Evolutionary conservation across 306 rosid genomes (phyloP), one percentile per base, ranked within the genome.

Genomic region (Quercus cerris): DNA sequence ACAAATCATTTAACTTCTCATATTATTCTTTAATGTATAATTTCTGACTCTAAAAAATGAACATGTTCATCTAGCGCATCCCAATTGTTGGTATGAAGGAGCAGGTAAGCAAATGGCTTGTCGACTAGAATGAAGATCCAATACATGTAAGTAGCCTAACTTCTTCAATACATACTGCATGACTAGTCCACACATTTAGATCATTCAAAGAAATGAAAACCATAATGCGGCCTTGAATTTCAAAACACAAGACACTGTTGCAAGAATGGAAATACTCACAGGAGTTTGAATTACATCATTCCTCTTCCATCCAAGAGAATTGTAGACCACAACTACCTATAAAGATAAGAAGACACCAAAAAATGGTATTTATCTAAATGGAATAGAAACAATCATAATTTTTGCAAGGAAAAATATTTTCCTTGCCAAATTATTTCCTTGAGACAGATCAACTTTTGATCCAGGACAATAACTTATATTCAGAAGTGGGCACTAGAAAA

Each of bases 301-400:
- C 78, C 91, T 85, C 71, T 74, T 83, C 91, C 89, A 88, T 85
- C 91, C 91, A 46, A 88, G 89, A 81, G 89, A 62, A 71, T 88
- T 88, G 87, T 88, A 88, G 77, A 70, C 79, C 74, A 88, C 56
- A 67, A 83, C 80, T 56, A 78, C 35, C 91, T 88, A 81, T 22
- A 81, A 33, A 30, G 52, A 83, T 13, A 22, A 80, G 57, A 74
- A 35, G 41, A 35, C 71, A 71, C 70, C 69, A 71, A 30, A 22
- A 84, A 52, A 80, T 71, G 52, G 70, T 55, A 46, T 19, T 56
- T 28, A 74, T 33, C 68, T 80, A 44, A 77, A 80, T 30, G 20
- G 63, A 78, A 58, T 56, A 70, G 23, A 41, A 69, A 62, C 77
- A 23, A 11, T 55, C 46, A 23, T 19, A 20, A 30, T 56, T 31